Evolutionary conservation across 2,329 filamentous ascomycete genomes (phyloP), one percentile per base, ranked within the genome.

Genomic region (Sordariomycetes sp.): DNA sequence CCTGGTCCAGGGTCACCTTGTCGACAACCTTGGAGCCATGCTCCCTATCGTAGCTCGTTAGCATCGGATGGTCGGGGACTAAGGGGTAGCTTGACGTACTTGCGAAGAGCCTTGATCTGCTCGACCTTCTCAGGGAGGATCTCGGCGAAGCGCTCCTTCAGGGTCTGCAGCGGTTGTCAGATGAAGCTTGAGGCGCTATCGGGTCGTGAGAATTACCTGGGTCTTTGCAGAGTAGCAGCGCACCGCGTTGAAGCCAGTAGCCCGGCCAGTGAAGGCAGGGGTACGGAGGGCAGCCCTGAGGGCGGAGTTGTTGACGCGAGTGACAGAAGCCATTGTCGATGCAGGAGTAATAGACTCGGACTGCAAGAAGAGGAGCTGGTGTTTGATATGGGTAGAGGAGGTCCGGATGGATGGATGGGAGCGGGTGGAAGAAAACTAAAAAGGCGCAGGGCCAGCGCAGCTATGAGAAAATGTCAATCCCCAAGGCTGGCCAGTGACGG

Each of bases 121-220:
- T 98, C 92, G 59, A 95, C 82, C 79, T 96, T 93, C 63, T 81
- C 86, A 52, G 92, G 92, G 44, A 98, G 75, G 57, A 90, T 82
- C 64, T 92, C 88, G 60, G 90, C 90, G 64, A 98, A 96, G 59
- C 87, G 90, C 64, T 98, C 92, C 75, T 98, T 98, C 60, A 98
- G 70, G 50, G 87, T 87, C 92, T 98, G 31, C 18, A 40, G 18
- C 5, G 24, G 10, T 18, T 6, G 18, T 32, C 25, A 32, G 36
- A 25, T n/a, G 16, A 15, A 21, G 11, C n/a, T 31, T 12, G 21
- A 17, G 25, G 25, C 8, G 6, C 4, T 25, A 15, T n/a, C 18
- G 23, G 15, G 19, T 6, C 14, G 24, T 18, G 23, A 17, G 17
- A 8, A 23, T 18, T 70, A 93, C 87, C 75, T 88, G 80, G 51